Evolutionary conservation across 2,329 filamentous ascomycete genomes (phyloP), one percentile per base, ranked within the genome.

Genomic region (Cladophialophora yegresii): DNA sequence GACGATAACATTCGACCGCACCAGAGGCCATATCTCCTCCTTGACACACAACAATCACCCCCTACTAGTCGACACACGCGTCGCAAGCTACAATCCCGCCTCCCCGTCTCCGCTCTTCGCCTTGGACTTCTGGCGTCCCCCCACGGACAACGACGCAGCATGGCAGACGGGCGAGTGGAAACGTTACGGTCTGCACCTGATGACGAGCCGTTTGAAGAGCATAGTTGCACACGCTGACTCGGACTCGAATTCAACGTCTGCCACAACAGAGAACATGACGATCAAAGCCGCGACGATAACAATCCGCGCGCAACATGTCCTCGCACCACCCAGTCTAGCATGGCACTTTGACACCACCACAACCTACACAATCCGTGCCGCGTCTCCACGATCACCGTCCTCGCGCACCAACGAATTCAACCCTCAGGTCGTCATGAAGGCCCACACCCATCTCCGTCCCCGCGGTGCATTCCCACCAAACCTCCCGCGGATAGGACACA

Each of bases 401-500:
- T 40, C 47, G 28, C 22, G 32, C 26, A 43, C 7, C 16, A 45
- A 50, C 23, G 8, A 43, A 1, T n/a, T 40, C 22, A 28, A 58
- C 12, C 22, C 57, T 8, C 28, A 16, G 9, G 12, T 60, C 10
- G 59, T 33, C 9, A 53, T 66, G 13, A 30, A 59, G 51, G 60
- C 63, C 59, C 59, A 60, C 36, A 67, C 61, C 16, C 58, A 47
- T 10, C 28, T 67, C 13, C 40, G 9, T 9, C 65, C 65, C 8
- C 40, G 33, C 9, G 62, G 58, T 22, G n/a, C 47, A 10, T 54
- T 55, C 43, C 65, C 65, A 16, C 57, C 64, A 36, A 54, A 62
- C 30, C 74, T 90, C 0, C 87, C 88, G 0, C 81, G 88, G 8
- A 80, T 88, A 26, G 88, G 88, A 0, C 76, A 90, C 3, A 81